Base-by-base conservation (phyloP, 192 early-diverging fungal species). In the Backusella circina region DNA sequence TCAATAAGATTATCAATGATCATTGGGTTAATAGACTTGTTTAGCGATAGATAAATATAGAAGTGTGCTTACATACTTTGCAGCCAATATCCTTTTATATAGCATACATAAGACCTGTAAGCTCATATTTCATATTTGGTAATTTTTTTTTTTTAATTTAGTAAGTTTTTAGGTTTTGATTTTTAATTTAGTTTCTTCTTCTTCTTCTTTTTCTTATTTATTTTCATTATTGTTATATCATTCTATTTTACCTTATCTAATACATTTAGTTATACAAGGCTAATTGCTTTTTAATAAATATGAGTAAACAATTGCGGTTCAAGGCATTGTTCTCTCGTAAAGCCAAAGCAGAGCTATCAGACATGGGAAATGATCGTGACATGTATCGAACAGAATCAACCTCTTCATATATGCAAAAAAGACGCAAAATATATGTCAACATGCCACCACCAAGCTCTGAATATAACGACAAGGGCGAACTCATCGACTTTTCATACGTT, bases 341-440 rank as follows among this genome's bases (percentile, higher is more conserved):
- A 30, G 39, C 69, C 21, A 70, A 70, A 31, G 23, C 38, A 47
- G 28, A n/a, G 6, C 39, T 70, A 5, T 9, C 37, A 6, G 69
- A 70, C 13, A 28, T 31, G 12, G 30, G 21, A 30, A 13, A 37
- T 4, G 51, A 64, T n/a, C n/a, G 21, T 35, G 44, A 73, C 9
- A 37, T 80, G 33, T 71, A 73, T 30, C 80, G 80, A 9, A 78
- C 38, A 21, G 67, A 70, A 31, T 86, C 84, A 5, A 76, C 84
- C 0, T 75, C 82, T 0, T 84, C 84, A 13, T 77, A 80, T 41
- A 75, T 65, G 64, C 73, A 77, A 23, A 39, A 70, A 54, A 71
- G 79, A 51, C 82, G 82, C 33, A 75, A 75, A 6, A 69, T 86
- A 10, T 84, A 82, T 66, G 76, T 86, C 51, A 86, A 86, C 50